phyloP scores from a whole-genome alignment of 305 asterid species.

The Fraxinus baroniana region DNA sequence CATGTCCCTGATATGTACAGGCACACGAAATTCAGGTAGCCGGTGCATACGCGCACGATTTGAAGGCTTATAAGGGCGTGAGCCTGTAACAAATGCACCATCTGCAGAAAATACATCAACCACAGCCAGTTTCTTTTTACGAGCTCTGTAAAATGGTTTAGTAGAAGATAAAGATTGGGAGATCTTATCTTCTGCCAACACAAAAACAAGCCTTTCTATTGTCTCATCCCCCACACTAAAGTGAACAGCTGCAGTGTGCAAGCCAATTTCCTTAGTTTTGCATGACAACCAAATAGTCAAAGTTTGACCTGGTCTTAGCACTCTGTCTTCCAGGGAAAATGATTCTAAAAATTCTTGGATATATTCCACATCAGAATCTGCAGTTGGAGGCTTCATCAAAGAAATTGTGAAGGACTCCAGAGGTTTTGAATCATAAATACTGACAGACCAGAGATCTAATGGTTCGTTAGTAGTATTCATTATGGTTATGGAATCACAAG shows the following conservation, averaged over 20 bases:
- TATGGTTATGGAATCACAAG: slow-evolving; percentile 52
- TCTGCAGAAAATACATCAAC: slow-evolving; percentile 34
- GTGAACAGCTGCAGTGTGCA: slow-evolving; percentile 76
- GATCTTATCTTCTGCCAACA: slow-evolving; percentile 82
- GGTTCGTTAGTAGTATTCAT: slow-evolving; percentile 51
- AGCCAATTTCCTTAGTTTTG: slow-evolving; percentile 82
- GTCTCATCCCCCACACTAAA: slow-evolving; percentile 69
- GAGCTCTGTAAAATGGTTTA: slow-evolving; percentile 55
- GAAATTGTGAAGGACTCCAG: slow-evolving; percentile 67
- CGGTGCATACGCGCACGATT: slow-evolving; percentile 30
- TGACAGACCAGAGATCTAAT: slow-evolving; percentile 69
- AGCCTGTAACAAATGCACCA: slow-evolving; percentile 48
- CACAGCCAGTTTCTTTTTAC: slow-evolving; percentile 51
- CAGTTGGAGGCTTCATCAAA: slow-evolving; percentile 75
- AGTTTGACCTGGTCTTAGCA: slow-evolving; percentile 41
- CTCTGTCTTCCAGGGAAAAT: slow-evolving; percentile 63
- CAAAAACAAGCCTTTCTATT: slow-evolving; percentile 68
- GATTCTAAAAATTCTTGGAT: slow-evolving; percentile 58
- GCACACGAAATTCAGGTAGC: slow-evolving; percentile 54
- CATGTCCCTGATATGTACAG: slow-evolving; percentile 49
- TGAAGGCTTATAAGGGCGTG: slow-evolving; percentile 56
- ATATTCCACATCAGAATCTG: slow-evolving; percentile 52
- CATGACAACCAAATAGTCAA: slow-evolving; percentile 77
- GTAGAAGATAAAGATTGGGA: slow-evolving; percentile 61
- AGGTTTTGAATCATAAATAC: slow-evolving; percentile 86